These are phyloP conservation scores for Syzygium jambos DNA, from an alignment of 345 rosid genomes.

Conservation along the genomic window DNA sequence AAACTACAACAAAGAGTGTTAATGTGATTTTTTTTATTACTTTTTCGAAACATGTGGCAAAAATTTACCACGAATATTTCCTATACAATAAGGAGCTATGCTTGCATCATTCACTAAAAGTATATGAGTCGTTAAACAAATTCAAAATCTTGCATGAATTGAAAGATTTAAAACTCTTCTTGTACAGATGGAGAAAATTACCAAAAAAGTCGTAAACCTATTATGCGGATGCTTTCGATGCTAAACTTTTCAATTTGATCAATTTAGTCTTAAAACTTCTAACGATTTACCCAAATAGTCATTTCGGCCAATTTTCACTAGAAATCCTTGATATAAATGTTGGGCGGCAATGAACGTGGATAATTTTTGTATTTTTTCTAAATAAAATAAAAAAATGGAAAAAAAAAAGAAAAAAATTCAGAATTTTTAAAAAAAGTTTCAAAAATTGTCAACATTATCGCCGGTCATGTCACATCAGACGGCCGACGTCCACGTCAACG, in stretches of 20 bases:
- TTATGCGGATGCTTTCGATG: background rate
- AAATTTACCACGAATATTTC: background rate
- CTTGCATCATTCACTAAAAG: background rate
- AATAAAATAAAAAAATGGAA: background rate
- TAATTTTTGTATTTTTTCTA: background rate
- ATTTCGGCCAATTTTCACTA: background rate
- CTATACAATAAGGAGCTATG: background rate
- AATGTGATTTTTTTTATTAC: background rate
- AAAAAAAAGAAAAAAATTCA: background rate
- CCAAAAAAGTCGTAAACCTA: background rate
- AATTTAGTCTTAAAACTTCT: background rate
- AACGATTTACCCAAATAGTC: fast-evolving
- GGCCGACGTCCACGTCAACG: fast-evolving
- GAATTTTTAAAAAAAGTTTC: background rate
- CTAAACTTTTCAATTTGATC: fast-evolving
- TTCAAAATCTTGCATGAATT: background rate
- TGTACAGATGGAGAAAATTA: background rate
- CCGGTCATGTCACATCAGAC: background rate
- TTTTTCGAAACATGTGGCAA: background rate
- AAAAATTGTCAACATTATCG: background rate
- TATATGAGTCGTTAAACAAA: background rate
- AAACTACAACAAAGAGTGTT: background rate
- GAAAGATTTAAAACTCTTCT: background rate
- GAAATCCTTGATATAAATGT: no score
- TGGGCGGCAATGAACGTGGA: fast-evolving